These are phyloP conservation scores for Fusarium irregulare DNA, from an alignment of 2,329 filamentous ascomycete species.

Conservation along the genomic window DNA sequence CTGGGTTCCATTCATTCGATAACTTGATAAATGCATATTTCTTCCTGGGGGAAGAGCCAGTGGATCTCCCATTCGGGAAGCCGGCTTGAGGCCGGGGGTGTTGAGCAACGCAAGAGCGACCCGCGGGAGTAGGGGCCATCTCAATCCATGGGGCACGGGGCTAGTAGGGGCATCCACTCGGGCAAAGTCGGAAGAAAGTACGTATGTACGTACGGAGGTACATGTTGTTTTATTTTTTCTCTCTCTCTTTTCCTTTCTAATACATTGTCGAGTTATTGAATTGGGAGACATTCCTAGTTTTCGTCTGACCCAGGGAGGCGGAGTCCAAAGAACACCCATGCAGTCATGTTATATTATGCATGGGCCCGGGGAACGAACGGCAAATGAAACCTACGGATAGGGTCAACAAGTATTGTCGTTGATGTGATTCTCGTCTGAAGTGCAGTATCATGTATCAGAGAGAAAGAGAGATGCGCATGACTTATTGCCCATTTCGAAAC, in stretches of 20 bases:
- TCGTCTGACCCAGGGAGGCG: conserved; percentile 39
- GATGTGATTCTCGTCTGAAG: conserved; percentile 10
- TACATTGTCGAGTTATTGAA: conserved; percentile 32
- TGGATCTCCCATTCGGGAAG: conserved; percentile 27
- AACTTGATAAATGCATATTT: conserved; percentile 33
- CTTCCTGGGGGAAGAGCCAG: conserved; percentile 27
- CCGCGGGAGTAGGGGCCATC: conserved; percentile 31
- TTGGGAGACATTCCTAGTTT: conserved; percentile 36
- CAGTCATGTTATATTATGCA: conserved; percentile 3
- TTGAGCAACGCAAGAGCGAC: conserved; percentile 32
- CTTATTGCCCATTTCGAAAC: conserved; percentile 20
- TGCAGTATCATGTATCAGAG: conserved; percentile 8
- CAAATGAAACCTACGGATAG: conserved; percentile 22
- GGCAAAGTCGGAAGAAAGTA: conserved; percentile 41
- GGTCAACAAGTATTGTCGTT: conserved; percentile 1
- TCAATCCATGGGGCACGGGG: conserved; percentile 23
- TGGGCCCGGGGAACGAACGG: neutral
- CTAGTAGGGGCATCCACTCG: conserved; percentile 40
- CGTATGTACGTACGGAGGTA: neutral
- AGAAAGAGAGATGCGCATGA: conserved; percentile 18
- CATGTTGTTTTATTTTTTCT: neutral
- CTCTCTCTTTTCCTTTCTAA: neutral
- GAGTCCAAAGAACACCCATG: conserved; percentile 10
- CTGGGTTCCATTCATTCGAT: neutral
- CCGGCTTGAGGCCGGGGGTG: conserved; percentile 19